Conservation (phyloP, 2,329 filamentous ascomycete genomes). For the Microcyclospora pomicola region DNA sequence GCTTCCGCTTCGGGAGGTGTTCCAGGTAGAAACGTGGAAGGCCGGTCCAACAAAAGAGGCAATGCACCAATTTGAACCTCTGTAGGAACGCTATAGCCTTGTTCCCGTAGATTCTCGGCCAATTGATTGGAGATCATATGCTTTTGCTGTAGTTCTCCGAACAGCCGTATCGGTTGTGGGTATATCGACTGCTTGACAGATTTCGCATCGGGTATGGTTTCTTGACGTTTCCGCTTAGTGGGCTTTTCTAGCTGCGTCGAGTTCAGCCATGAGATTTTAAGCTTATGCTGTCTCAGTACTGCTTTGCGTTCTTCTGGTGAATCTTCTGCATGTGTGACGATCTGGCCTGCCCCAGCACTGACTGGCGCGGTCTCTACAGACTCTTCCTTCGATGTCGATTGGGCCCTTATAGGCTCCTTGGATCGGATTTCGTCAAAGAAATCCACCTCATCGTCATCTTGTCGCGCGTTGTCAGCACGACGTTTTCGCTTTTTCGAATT, state of each 20-base stretch:
- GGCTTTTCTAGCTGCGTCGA: slow-evolving; percentile 22
- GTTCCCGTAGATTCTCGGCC: slow-evolving; percentile 63
- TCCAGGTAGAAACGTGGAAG: slow-evolving; percentile 34
- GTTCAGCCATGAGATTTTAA: slow-evolving; percentile 21
- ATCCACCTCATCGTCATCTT: slow-evolving; percentile 26
- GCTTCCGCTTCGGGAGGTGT: slow-evolving; percentile 12
- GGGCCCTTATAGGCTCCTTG: neutral
- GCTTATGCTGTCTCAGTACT: slow-evolving; percentile 21
- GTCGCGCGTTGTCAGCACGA: neutral
- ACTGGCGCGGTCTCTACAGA: neutral
- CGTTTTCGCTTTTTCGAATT: slow-evolving; percentile 31
- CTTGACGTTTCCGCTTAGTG: slow-evolving; percentile 31
- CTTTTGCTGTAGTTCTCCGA: slow-evolving; percentile 53
- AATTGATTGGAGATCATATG: slow-evolving; percentile 65
- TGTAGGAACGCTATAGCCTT: slow-evolving; percentile 78
- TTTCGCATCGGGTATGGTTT: slow-evolving; percentile 8
- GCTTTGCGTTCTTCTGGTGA: slow-evolving; percentile 12
- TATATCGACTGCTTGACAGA: slow-evolving; percentile 47
- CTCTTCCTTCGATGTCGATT: neutral
- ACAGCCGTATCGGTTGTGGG: slow-evolving; percentile 66
- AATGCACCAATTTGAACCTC: slow-evolving; percentile 84
- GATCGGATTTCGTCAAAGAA: slow-evolving; percentile 25
- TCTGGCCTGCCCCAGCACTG: neutral
- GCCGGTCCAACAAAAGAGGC: slow-evolving; percentile 54
- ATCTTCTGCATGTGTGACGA: neutral